Percentiles rank a stretch among this genome's conserved stretches.
Conservation (phyloP, 192 early-diverging fungal genomes). For the Linnemannia schmuckeri region DNA sequence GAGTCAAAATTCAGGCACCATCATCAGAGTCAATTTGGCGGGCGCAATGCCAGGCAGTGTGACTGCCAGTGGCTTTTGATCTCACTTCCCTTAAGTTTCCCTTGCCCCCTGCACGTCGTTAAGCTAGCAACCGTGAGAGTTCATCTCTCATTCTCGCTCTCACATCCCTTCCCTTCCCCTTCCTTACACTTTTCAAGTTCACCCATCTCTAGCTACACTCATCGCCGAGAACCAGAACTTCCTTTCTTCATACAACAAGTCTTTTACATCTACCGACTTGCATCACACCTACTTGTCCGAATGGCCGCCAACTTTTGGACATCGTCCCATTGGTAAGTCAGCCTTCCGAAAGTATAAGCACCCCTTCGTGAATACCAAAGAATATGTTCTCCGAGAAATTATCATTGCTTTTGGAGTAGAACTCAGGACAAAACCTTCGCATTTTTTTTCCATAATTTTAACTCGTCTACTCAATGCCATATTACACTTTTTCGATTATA, state of each 20-base stretch:
- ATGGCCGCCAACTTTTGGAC: constrained; percentile 86
- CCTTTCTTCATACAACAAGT: background rate
- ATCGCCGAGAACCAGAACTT: background rate
- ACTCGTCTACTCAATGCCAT: too few relatives aligned
- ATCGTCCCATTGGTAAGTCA: constrained; percentile 73
- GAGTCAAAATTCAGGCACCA: background rate
- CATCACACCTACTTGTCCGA: background rate
- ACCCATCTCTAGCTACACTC: background rate
- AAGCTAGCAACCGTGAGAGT: background rate
- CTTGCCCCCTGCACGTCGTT: background rate
- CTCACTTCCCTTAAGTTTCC: background rate
- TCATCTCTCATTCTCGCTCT: background rate
- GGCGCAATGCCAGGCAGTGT: background rate
- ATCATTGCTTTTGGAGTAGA: background rate
- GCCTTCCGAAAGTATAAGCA: background rate
- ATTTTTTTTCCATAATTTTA: background rate
- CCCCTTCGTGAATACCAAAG: background rate
- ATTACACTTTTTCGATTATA: background rate
- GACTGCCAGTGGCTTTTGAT: constrained; percentile 1
- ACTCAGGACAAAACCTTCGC: background rate
- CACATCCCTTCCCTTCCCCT: background rate
- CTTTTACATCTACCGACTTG: constrained; percentile 6
- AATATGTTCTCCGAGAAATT: background rate
- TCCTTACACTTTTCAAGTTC: background rate
- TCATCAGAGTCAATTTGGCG: background rate